phyloP scores from a whole-genome alignment of 192 early-diverging fungal species.

The Backusella sp. region DNA sequence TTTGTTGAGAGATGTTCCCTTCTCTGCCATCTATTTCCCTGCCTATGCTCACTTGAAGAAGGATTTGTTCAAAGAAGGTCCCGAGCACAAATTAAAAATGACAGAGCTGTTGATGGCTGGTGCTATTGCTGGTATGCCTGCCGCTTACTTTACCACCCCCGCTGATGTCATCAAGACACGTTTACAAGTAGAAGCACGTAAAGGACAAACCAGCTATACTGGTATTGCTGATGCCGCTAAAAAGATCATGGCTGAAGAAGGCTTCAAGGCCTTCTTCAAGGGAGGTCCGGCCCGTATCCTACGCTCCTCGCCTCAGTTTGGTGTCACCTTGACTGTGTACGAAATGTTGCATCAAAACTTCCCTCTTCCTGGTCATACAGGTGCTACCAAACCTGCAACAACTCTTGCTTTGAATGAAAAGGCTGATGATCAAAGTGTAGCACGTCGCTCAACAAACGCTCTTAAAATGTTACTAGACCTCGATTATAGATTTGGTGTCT shows the following conservation, averaged over 20 bases:
- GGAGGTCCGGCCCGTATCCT: constrained; percentile 92
- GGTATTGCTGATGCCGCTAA: constrained; percentile 83
- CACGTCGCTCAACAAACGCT: constrained; percentile 51
- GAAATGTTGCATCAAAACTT: constrained; percentile 80
- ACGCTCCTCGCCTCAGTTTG: constrained; percentile 95
- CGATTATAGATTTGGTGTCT: constrained; percentile 44
- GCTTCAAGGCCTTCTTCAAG: constrained; percentile 95
- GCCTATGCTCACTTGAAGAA: constrained; percentile 97
- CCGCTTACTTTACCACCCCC: constrained; percentile 96
- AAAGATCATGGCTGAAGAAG: constrained; percentile 91
- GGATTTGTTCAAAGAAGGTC: constrained; percentile 84
- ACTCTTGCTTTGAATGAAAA: constrained; percentile 9
- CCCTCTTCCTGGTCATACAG: constrained; percentile 43
- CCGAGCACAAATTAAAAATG: constrained; percentile 66
- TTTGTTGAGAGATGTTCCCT: constrained; percentile 93
- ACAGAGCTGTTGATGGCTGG: constrained; percentile 80
- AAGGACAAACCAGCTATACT: constrained; percentile 68
- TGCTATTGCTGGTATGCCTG: constrained; percentile 94
- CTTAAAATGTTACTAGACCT: constrained; percentile 55
- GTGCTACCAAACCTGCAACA: constrained; percentile 20
- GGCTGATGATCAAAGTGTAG: neutral
- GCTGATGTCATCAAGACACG: constrained; percentile 99
- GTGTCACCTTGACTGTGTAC: constrained; percentile 92
- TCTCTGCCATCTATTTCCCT: constrained; percentile 97
- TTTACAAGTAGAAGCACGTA: constrained; percentile 88